Base-by-base conservation (phyloP, 148 eudicot species). In the Persicaria tinctoria region DNA sequence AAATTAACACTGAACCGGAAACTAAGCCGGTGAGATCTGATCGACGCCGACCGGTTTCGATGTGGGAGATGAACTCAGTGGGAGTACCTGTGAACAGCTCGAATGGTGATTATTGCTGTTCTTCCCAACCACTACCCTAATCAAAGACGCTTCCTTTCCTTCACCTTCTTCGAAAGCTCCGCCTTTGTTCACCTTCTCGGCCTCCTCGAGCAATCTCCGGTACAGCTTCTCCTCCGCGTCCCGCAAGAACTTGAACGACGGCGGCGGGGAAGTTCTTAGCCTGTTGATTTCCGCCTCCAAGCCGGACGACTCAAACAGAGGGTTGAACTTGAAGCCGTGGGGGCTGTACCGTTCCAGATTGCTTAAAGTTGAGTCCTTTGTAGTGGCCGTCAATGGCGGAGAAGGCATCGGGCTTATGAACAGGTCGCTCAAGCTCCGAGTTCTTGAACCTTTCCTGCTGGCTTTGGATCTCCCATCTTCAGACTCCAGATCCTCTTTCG, bases 171-270 rank as follows among this genome's bases (percentile, higher is more conserved):
- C 69, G 12, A 20, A 5, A 49, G 54, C 38, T 20, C 46, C 11
- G 1, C 23, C 10, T 27, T 66, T 73, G n/a, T 32, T 60, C 14
- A 59, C 84, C 68, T 73, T 93, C 76, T 88, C 95, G 63, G 88
- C 86, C 73, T 91, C 95, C 49, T 93, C 93, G 77, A 82, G 55
- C 75, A 89, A 73, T 79, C 75, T 91, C 63, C 82, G 88, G 55
- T 87, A 83, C 72, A 93, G 70, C 64, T 93, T 93, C 85, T 93
- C 97, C 78, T 93, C 98, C 12, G 97, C 98, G 79, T 93, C 98
- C 77, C 92, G 91, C 81, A 93, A 82, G 78, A 93, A 93, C 86
- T 91, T 91, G 73, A 93, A 93, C 73, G 85, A 88, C 9, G 98
- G 98, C 11, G 98, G 98, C 3, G 98, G 95, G 6, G 98, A 93